phyloP scores from a whole-genome alignment of 352 stramenopile species.

The Discostella stelligera region DNA sequence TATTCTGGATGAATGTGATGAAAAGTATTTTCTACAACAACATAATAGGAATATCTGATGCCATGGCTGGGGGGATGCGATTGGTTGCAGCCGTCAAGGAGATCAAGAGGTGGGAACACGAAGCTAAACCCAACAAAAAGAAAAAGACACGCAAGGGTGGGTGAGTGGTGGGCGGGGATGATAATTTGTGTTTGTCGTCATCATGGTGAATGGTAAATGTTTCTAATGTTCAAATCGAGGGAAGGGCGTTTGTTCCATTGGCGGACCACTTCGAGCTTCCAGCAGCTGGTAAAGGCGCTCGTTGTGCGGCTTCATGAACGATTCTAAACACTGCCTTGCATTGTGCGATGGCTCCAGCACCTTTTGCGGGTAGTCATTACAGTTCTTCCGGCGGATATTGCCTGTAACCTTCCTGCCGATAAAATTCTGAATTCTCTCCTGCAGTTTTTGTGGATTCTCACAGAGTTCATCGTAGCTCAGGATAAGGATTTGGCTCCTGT shows the following conservation, averaged over 20 bases:
- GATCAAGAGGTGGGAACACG: too few relatives aligned
- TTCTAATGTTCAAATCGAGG: not conserved
- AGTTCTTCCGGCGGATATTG: conserved; percentile 20
- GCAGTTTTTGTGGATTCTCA: conserved; percentile 19
- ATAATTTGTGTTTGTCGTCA: too few relatives aligned
- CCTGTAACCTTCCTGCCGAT: conserved; percentile 23
- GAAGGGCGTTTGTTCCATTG: conserved; percentile 43
- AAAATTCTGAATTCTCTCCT: conserved; percentile 41
- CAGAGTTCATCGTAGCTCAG: conserved; percentile 45
- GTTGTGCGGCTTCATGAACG: conserved; percentile 33
- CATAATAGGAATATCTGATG: too few relatives aligned
- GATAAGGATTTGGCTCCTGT: conserved; percentile 44
- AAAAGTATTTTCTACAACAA: too few relatives aligned
- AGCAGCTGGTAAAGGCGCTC: conserved; percentile 48
- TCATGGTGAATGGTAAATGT: too few relatives aligned
- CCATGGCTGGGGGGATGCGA: too few relatives aligned
- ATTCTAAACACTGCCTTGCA: conserved; percentile 15
- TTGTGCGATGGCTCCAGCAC: conserved; percentile 4
- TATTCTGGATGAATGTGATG: too few relatives aligned
- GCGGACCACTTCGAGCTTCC: conserved; percentile 34
- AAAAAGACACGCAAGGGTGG: too few relatives aligned
- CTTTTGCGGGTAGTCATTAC: conserved; percentile 31
- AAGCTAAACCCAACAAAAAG: too few relatives aligned
- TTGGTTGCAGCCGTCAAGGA: too few relatives aligned
- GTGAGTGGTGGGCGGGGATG: too few relatives aligned